Conservation (phyloP, 768 basidiomycete species). For the Xanthoconium stramineum region DNA sequence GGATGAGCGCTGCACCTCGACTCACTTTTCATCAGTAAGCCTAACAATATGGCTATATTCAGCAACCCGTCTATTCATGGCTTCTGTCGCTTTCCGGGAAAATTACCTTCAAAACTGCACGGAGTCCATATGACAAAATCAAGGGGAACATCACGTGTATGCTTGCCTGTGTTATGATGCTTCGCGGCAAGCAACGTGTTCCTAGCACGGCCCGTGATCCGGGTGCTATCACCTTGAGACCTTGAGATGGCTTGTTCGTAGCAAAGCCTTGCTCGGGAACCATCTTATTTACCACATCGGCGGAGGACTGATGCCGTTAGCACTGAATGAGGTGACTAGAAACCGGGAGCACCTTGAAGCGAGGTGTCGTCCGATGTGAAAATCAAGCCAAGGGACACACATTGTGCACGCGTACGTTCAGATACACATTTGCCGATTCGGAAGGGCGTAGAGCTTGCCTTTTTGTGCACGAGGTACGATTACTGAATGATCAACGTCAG, state of each 20-base stretch:
- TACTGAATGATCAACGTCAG: too few relatives aligned
- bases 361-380: not conserved
- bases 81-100: not conserved
- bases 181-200: constrained; percentile 1
- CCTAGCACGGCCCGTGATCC: not conserved
- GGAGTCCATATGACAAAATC: not conserved
- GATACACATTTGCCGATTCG: too few relatives aligned
- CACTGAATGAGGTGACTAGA: not conserved
- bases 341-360: not conserved
- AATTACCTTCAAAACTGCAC: not conserved
- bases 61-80: not conserved
- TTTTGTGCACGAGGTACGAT: too few relatives aligned
- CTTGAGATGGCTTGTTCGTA: not conserved
- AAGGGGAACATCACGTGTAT: not conserved
- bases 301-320: not conserved
- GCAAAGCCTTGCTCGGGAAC: not conserved
- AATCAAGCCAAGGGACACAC: not conserved
- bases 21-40: not conserved
- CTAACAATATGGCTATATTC: not conserved
- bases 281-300: not conserved
- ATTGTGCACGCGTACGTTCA: too few relatives aligned
- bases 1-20: not conserved
- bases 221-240: not conserved
- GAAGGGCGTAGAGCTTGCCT: too few relatives aligned
- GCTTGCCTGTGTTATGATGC: too few relatives aligned